Evolutionary conservation across 805 yeast species (phyloP), one percentile per base, ranked within the genome.

Genomic region (Nakazawaea anatomiae): DNA sequence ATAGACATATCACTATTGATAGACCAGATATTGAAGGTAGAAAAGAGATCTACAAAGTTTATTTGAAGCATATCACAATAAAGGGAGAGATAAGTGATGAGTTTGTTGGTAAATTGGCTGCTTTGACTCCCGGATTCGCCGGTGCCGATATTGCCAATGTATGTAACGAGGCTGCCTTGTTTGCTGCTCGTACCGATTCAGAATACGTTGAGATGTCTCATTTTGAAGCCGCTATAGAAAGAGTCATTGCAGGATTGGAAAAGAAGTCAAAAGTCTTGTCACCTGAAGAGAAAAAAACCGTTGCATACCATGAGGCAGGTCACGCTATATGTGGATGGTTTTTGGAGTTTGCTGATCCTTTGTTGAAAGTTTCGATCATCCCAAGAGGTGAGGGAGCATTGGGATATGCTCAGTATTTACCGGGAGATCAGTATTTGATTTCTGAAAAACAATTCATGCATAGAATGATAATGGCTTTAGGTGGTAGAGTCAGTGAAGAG

Each of bases 301-400:
- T 95, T 52, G 99, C 99, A 0, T 94, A 87, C 62, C 99, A 95
- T 65, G 99, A 94, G 68, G 99, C 99, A 3, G 99, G 99, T 4
- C 99, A 95, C 69, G 99, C 99, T 9, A 81, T 94, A 54, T 91
- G 98, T 68, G 99, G 99, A 10, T 94, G 99, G 99, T 90, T 74
- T 63, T 76, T 94, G 61, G 80, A 87, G 66, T 78, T 79, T 67
- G 96, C 98, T 2, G 97, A 92, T 64, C 99, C 99, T 6, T 73
- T 95, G 52, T 75, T 94, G 54, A 94, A 94, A 73, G 99, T 94
- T 18, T 89, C 97, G 12, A 94, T 95, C 60, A 89, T 94, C 54
- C 99, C 99, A 40, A 80, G 98, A 61, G 98, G 98, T 12, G 94
- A 87, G 69, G 96, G 96, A 56, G 96, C 98, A 2, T 75, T 94